phyloP scores from a whole-genome alignment of 345 rosid species.

The Zanthoxylum bungeanum region DNA sequence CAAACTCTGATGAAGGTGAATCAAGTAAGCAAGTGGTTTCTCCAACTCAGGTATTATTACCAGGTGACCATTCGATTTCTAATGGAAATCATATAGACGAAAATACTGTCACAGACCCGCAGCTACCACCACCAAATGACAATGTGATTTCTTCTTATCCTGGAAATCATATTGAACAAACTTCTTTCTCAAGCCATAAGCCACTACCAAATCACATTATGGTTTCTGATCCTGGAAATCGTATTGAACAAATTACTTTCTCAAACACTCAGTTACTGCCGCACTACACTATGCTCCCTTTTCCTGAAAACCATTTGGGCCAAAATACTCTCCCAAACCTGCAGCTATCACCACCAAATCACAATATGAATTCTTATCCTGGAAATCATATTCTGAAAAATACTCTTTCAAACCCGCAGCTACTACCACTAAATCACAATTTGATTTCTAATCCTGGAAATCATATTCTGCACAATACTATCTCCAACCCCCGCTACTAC shows the following conservation, averaged over 20 bases:
- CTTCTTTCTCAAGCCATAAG: background rate
- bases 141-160: background rate
- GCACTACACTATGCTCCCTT: too few species aligned
- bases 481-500: background rate
- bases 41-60: background rate
- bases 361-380: background rate
- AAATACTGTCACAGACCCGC: background rate
- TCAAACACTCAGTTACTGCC: too few species aligned
- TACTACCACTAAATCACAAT: background rate
- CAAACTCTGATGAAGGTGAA: background rate
- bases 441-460: background rate
- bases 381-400: background rate
- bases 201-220: background rate
- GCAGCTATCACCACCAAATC: background rate
- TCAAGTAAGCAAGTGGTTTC: background rate
- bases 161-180: background rate
- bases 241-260: background rate
- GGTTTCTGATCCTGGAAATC: background rate
- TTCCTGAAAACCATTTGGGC: too few species aligned
- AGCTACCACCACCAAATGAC: background rate
- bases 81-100: background rate
- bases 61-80: background rate
- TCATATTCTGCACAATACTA: background rate
- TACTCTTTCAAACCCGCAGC: background rate
- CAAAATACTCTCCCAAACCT: background rate